Evolutionary conservation across 129 eudicot genomes (phyloP).

Genomic region (Glebionis coronaria): DNA sequence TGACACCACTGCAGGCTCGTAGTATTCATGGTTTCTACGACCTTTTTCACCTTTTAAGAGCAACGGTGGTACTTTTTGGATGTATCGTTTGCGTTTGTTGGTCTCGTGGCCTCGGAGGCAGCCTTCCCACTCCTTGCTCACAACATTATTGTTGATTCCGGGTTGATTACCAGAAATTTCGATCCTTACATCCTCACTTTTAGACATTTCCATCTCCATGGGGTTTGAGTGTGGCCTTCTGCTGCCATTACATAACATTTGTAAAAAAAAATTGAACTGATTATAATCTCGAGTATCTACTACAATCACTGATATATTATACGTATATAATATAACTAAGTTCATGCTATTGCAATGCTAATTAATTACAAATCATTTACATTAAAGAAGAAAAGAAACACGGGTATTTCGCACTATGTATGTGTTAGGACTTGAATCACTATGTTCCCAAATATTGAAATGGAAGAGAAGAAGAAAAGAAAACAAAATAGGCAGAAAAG

Average conservation of each 20-base stretch:
- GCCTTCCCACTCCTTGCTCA: conserved; percentile 20
- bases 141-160: neutral
- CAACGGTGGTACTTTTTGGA: conserved; percentile 29
- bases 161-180: conserved; percentile 8
- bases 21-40: conserved; percentile 12
- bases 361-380: no score
- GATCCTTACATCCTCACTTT: conserved; percentile 19
- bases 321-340: no score
- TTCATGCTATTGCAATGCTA: no score
- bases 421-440: no score
- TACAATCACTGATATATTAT: no score
- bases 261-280: no score
- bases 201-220: conserved; percentile 15
- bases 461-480: no score
- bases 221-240: neutral
- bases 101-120: conserved; percentile 18
- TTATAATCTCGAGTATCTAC: no score
- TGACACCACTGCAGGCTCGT: conserved; percentile 34
- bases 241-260: neutral
- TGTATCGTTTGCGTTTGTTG: conserved; percentile 24
- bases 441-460: no score
- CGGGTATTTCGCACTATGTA: no score
- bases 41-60: conserved; percentile 26
- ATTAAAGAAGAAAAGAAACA: no score
- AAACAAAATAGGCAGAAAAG: no score